Base-by-base conservation (phyloP, 306 rosid genomes). In the Prunus salicina region DNA sequence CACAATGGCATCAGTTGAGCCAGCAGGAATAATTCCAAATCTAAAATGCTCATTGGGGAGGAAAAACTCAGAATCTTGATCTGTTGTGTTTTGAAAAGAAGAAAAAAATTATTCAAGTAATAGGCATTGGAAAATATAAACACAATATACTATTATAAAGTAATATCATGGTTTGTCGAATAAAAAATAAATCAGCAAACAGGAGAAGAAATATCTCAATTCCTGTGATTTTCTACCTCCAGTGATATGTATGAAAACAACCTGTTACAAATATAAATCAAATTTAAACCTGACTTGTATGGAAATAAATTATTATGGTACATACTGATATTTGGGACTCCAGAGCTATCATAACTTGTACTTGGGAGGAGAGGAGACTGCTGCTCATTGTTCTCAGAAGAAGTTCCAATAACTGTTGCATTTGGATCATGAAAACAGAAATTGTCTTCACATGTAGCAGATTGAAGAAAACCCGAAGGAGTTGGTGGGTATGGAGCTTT, bases 1-100 rank as follows among this genome's bases (percentile, higher is more conserved):
- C 72, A 94, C 98, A 76, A 92, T 85, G 84, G 97, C 96, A 64
- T 94, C 98, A 19, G 98, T 94, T 74, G 98, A 94, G 71, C 98
- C 98, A 3, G 98, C 88, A 66, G 98, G 97, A 87, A 92, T 94
- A 80, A 94, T 89, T 73, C 98, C 98, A 64, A 94, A 89, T 86
- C 97, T 88, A 79, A 92, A 92, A 74, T 80, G 45, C 79, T 84
- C 82, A 73, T 81, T 84, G n/a, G 88, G 86, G 84, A 88, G 56
- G 58, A 80, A 80, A 84, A 87, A 82, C 60, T 82, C 90, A 25
- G 77, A 75, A 82, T 88, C 96, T 74, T 77, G 86, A 71, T 80
- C 95, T 70, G 85, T 82, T 22, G 87, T 85, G 69, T 72, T 89
- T 86, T 76, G 82, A 75, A 76, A 85, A 84, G 58, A 78, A 47